phyloP scores from a whole-genome alignment of 306 rosid genomes.

The Cucurbita moschata region DNA sequence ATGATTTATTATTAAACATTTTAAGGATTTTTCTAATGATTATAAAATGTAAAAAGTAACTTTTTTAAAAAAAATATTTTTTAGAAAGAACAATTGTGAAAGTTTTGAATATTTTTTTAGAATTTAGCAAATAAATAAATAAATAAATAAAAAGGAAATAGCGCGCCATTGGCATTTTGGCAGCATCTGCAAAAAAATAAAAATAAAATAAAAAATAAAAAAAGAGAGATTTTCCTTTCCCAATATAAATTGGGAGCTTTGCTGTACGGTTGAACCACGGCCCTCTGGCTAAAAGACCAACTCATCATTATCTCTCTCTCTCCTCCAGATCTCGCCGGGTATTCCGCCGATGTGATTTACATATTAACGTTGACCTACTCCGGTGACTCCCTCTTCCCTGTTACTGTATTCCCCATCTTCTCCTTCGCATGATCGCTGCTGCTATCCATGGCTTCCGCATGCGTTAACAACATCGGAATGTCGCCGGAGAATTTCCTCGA shows the following conservation, averaged over 20 bases:
- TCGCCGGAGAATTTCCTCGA: slow-evolving; percentile 56
- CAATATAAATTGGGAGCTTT: neutral
- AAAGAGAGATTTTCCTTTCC: neutral
- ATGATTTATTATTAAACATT: too few species aligned
- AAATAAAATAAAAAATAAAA: neutral
- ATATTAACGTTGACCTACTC: neutral
- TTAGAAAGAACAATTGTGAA: too few species aligned
- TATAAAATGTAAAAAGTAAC: too few species aligned
- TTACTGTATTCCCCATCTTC: neutral
- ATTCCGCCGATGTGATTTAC: neutral
- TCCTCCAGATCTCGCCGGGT: slow-evolving; percentile 8
- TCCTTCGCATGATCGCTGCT: neutral
- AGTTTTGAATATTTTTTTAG: too few species aligned
- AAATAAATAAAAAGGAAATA: neutral
- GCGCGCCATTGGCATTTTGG: neutral
- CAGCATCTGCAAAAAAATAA: neutral
- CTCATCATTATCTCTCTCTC: neutral
- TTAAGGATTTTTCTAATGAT: too few species aligned
- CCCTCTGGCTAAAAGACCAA: neutral
- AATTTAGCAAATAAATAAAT: neutral
- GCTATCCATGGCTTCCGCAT: slow-evolving; percentile 72
- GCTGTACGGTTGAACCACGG: slow-evolving; percentile 7
- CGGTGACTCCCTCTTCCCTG: neutral
- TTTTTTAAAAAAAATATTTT: too few species aligned
- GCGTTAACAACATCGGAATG: slow-evolving; percentile 65